These are phyloP conservation scores for Noccaea bulbosa DNA, from an alignment of 345 rosid species.

Conservation along the genomic window DNA sequence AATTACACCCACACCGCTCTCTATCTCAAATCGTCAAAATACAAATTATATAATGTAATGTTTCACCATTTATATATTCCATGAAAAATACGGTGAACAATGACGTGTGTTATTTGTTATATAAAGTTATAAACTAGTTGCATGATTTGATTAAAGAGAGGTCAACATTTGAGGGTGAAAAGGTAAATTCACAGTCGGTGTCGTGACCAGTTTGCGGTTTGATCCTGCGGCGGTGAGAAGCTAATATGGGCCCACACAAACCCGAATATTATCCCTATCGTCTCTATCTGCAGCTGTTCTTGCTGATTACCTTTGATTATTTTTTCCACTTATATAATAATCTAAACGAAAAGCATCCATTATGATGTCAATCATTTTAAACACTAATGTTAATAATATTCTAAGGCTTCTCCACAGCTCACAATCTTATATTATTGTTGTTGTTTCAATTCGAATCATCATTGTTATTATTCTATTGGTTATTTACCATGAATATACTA, in stretches of 20 bases:
- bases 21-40: slow-evolving; percentile 11
- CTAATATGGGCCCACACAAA: slow-evolving; percentile 46
- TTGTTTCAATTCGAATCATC: slow-evolving; percentile 11
- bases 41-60: neutral
- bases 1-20: slow-evolving; percentile 23
- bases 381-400: slow-evolving; percentile 37
- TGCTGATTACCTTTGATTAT: slow-evolving; percentile 36
- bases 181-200: slow-evolving; percentile 31
- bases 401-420: slow-evolving; percentile 44
- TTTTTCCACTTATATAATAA: slow-evolving; percentile 14
- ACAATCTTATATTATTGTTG: slow-evolving; percentile 19
- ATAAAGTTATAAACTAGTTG: slow-evolving; percentile 13
- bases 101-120: slow-evolving; percentile 22
- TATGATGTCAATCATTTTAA: slow-evolving; percentile 46
- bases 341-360: slow-evolving; percentile 39
- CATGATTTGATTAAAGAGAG: slow-evolving; percentile 41
- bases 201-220: slow-evolving; percentile 23
- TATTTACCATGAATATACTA: slow-evolving; percentile 18
- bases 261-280: slow-evolving; percentile 55
- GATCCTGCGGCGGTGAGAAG: slow-evolving; percentile 57
- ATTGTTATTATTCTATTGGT: slow-evolving; percentile 4
- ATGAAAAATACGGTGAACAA: slow-evolving; percentile 18
- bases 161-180: slow-evolving; percentile 50
- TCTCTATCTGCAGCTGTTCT: slow-evolving; percentile 67
- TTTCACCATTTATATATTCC: slow-evolving; percentile 26